Percentiles rank a stretch among this genome's conserved stretches.
phyloP scores from a whole-genome alignment of 768 basidiomycete genomes.

The Leccinum obscurum region DNA sequence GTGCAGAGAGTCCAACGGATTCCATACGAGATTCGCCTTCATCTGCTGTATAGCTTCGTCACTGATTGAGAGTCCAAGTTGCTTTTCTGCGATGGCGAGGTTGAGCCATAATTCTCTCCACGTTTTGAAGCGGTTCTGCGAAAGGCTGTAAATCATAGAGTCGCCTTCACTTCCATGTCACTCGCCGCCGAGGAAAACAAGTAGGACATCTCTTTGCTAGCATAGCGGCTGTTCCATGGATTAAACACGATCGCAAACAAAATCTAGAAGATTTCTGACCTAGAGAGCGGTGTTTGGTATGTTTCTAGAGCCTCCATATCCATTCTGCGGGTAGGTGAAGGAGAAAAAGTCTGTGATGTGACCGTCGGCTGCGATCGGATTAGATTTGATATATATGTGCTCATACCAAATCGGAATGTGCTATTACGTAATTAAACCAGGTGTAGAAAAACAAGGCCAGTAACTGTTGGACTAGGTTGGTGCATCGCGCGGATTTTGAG shows the following conservation, averaged over 20 bases:
- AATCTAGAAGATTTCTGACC: constrained; percentile 41
- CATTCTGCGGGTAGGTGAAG: background rate
- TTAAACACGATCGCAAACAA: constrained; percentile 2
- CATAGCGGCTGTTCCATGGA: constrained; percentile 76
- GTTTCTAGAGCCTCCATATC: constrained; percentile 65
- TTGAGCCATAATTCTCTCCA: constrained; percentile 97
- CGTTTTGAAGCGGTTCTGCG: constrained; percentile 89
- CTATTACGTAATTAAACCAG: background rate
- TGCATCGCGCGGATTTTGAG: too few species aligned
- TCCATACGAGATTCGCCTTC: constrained; percentile 79
- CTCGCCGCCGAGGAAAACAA: constrained; percentile 92
- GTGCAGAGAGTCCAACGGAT: background rate
- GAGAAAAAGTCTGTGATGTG: background rate
- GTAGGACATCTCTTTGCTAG: constrained; percentile 97
- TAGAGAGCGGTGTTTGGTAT: constrained; percentile 81
- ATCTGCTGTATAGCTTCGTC: constrained; percentile 94
- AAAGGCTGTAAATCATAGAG: constrained; percentile 1
- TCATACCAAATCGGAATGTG: background rate
- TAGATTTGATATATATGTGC: constrained; percentile 4
- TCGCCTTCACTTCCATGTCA: constrained; percentile 7
- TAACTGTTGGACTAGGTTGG: too few species aligned
- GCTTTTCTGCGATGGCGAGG: constrained; percentile 94
- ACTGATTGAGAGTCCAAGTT: constrained; percentile 86
- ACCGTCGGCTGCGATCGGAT: background rate
- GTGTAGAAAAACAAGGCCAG: too few species aligned